phyloP scores from a whole-genome alignment of 2,329 filamentous ascomycete species.

The Cytospora paraplurivora region DNA sequence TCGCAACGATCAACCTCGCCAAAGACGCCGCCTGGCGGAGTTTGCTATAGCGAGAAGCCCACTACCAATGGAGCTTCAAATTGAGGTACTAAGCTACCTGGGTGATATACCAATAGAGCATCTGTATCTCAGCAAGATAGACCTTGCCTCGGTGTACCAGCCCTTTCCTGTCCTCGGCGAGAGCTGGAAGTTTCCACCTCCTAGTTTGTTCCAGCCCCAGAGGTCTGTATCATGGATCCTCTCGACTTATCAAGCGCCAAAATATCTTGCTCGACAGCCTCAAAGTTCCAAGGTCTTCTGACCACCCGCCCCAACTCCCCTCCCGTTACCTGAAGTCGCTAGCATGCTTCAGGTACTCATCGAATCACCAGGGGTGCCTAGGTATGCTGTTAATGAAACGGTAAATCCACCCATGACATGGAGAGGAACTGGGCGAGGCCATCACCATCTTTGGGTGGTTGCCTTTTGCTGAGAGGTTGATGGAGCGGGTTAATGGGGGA shows the following conservation, averaged over 20 bases:
- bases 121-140: constrained; percentile 12
- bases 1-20: not conserved
- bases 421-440: constrained; percentile 40
- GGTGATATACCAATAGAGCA: constrained; percentile 1
- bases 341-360: too few species aligned
- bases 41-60: not conserved
- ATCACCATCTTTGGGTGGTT: constrained; percentile 50
- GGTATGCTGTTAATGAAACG: too few species aligned
- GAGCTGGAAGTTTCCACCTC: not conserved
- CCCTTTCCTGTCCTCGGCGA: constrained; percentile 15
- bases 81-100: constrained; percentile 8
- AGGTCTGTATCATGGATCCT: too few species aligned
- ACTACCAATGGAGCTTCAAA: constrained; percentile 19
- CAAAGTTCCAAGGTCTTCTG: too few species aligned
- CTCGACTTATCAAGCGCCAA: too few species aligned
- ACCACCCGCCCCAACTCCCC: too few species aligned
- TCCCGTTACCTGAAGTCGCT: too few species aligned
- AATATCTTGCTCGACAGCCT: too few species aligned
- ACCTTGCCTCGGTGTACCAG: constrained; percentile 14
- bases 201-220: too few species aligned
- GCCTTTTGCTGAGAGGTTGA: constrained; percentile 38
- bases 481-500: constrained; percentile 29
- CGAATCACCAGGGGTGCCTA: too few species aligned
- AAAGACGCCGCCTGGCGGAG: constrained; percentile 7
- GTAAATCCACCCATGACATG: constrained; percentile 21